Evolutionary conservation across 2,329 filamentous ascomycete species (phyloP).

Genomic region (Fusarium agapanthi): DNA sequence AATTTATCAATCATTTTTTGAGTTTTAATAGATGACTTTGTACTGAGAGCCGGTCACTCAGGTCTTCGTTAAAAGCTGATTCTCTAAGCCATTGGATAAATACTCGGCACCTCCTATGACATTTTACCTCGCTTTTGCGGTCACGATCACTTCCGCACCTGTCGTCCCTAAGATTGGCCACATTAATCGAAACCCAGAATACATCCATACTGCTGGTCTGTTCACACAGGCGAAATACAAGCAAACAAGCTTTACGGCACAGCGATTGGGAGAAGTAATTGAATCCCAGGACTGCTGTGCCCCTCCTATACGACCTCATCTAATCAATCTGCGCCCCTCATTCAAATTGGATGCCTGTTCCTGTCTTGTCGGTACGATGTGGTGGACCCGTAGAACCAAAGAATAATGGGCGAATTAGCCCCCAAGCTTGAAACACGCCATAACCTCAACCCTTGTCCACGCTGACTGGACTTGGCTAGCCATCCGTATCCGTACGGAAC

Average conservation of each 20-base stretch:
- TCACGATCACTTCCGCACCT: no score
- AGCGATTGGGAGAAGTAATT: fast-evolving
- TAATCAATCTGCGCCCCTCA: background rate
- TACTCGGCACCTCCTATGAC: no score
- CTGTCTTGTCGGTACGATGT: background rate
- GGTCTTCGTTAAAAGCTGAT: no score
- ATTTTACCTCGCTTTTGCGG: no score
- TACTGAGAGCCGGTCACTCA: no score
- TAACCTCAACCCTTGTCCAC: background rate
- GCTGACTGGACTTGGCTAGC: background rate
- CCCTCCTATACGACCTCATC: background rate
- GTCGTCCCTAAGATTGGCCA: background rate
- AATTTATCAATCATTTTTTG: fast-evolving
- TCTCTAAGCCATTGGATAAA: no score
- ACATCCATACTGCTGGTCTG: no score
- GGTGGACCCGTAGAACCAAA: background rate
- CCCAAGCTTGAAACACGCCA: background rate
- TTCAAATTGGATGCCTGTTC: background rate
- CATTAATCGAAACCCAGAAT: background rate
- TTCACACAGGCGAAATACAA: background rate
- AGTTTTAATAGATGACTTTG: no score
- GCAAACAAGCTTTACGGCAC: background rate
- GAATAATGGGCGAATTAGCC: background rate
- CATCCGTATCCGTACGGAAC: background rate
- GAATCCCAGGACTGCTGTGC: background rate